Base-by-base conservation (phyloP, 805 yeast genomes). In the Metschnikowia gelsemii region DNA sequence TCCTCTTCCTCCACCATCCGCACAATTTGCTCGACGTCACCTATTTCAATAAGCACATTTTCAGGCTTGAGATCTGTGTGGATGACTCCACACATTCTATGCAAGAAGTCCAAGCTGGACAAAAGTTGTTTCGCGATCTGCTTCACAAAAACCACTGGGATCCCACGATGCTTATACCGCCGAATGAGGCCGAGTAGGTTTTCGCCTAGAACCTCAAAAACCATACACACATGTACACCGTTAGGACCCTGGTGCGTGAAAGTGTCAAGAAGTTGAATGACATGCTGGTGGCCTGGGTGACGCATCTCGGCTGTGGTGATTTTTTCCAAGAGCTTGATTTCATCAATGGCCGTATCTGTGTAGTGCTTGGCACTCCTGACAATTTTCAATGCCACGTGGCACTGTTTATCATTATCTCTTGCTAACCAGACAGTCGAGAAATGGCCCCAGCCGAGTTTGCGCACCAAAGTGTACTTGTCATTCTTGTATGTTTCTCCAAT, bases 1-100 rank as follows among this genome's bases (percentile, higher is more conserved):
- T 82, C 83, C 45, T 76, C 66, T 26, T 73, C 63, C 58, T 83
- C 87, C 1, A 82, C 84, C 73, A 80, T 73, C 46, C 73, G 69
- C 20, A 87, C 86, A 42, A 87, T 80, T 40, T 76, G 80, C 52
- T 85, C 95, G 14, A 87, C 91, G 54, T 87, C 93, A 14, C 87
- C 89, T 43, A 87, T 84, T 56, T 76, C 79, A 30, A 78, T 69
- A 31, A 77, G 45, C 13, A 49, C 45, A 29, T 43, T 46, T 21
- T 52, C 56, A 8, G 56, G 56, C 40, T 50, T 51, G 30, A 55
- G 40, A 32, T 54, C 49, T 6, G 54, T 50, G 47, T 52, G 56
- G 29, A 82, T 80, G 8, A 82, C 66, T 2, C 85, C 85, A 58
- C 87, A 80, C 11, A 67, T 39, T 28, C 56, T 58, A 52, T 85